Base-by-base conservation (phyloP, 495 filamentous ascomycete genomes). In the Diplogelasinospora grovesii region DNA sequence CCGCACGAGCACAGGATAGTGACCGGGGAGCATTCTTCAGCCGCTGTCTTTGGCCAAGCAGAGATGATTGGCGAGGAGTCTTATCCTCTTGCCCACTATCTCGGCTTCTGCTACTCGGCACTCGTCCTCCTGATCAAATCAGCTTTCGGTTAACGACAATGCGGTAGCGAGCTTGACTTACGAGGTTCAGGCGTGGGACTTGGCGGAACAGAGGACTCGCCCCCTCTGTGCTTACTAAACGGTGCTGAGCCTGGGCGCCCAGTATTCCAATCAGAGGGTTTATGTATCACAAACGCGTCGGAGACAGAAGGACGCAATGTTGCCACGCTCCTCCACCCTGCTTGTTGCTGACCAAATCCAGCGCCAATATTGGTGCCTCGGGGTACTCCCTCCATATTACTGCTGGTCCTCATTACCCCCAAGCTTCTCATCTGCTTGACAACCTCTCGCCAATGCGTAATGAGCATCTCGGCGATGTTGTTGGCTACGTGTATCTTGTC, bases 401-500 rank as follows among this genome's bases (percentile, higher is more conserved):
- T 37, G 10, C 16, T 38, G 23, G 47, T 38, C 41, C 49, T 65
- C 23, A 61, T 25, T 8, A 55, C 48, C 3, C 55, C 60, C 0
- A 72, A 43, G 36, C 48, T 62, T 33, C 52, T 65, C 64, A 74
- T 69, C 21, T 81, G 70, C 36, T 58, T 64, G 52, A 78, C 73
- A 4, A 78, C 68, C 18, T 78, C 75, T 18, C 68, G 61, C 77
- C 77, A 81, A 36, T 76, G 64, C 10, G 64, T 60, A 38, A 80
- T 71, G 10, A 80, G 57, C 69, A 78, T 77, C 60, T 79, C 75
- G 4, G 73, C 58, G 31, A 81, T 68, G 14, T 53, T 54, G 26
- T 75, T 77, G 0, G 74, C 71, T 25, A 76, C 53, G 30, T 68
- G 68, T 22, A 75, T 57, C 31, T 66, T 71, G 50, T 73, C 64